Evolutionary conservation across 768 basidiomycete genomes (phyloP).

Genomic region (Pleurotus giganteus): DNA sequence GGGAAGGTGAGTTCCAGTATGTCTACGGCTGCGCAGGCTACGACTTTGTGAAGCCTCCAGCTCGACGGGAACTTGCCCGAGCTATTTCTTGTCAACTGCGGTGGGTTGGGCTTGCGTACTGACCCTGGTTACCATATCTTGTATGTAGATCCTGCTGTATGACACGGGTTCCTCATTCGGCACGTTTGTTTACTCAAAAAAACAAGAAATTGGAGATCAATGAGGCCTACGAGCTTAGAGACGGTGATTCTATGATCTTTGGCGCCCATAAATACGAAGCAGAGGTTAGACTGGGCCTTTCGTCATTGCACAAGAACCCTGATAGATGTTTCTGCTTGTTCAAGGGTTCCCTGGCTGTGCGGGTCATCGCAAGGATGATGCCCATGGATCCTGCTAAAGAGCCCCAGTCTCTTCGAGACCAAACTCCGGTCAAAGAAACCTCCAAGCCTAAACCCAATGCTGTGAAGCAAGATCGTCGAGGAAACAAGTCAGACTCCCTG

Average conservation of each 20-base stretch:
- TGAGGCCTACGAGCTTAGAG: background rate
- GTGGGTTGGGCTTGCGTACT: background rate
- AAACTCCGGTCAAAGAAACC: background rate
- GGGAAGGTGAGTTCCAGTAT: background rate
- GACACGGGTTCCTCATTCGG: background rate
- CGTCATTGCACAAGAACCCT: background rate
- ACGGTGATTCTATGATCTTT: background rate
- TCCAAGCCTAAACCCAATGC: background rate
- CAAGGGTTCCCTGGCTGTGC: background rate
- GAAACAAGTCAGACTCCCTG: no score
- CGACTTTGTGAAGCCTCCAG: no score
- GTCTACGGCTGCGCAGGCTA: no score
- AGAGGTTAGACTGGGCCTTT: background rate
- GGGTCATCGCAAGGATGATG: background rate
- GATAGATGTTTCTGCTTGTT: background rate
- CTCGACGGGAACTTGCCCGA: no score
- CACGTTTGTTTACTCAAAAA: background rate
- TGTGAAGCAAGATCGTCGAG: no score
- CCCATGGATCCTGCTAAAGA: background rate
- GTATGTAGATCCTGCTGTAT: background rate
- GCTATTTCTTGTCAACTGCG: background rate
- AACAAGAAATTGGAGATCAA: background rate
- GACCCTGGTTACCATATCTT: background rate
- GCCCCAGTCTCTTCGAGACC: background rate
- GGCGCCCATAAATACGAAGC: background rate